A percentile compares a stretch with the other conserved stretches of the same genome.
These are phyloP conservation scores for Vaccinium macrocarpon DNA, from an alignment of 148 eudicot species.

Conservation along the genomic window DNA sequence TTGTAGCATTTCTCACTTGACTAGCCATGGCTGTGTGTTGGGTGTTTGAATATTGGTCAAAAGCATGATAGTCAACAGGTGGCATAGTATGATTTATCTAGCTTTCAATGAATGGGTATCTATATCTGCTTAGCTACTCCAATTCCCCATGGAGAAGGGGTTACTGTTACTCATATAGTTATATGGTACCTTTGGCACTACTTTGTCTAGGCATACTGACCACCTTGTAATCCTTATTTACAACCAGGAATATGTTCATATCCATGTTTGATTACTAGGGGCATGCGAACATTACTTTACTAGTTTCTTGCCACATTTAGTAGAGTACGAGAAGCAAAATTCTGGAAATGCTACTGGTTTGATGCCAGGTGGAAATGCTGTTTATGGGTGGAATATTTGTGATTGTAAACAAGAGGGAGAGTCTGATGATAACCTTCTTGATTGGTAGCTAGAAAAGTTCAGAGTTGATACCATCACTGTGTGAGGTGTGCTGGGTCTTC, in stretches of 20 bases:
- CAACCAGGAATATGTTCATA: neutral
- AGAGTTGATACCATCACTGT: neutral
- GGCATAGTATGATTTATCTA: neutral
- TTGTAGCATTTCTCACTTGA: neutral
- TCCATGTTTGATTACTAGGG: neutral
- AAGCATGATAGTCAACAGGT: neutral
- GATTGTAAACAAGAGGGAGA: neutral
- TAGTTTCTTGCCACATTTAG: neutral
- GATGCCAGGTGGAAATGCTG: neutral
- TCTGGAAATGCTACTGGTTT: neutral
- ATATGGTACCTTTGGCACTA: neutral
- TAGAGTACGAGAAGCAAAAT: neutral
- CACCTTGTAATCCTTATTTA: neutral
- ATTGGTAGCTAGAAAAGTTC: neutral
- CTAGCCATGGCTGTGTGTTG: neutral
- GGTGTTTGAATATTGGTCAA: neutral
- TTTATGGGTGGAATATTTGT: neutral
- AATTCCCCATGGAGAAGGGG: neutral
- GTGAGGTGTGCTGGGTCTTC: neutral
- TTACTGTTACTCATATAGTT: neutral
- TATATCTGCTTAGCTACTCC: neutral
- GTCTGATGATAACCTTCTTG: neutral
- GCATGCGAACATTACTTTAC: neutral
- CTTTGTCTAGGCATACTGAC: neutral
- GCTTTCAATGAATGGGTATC: neutral